A percentile compares a stretch with the other conserved stretches of the same genome.
phyloP scores from a whole-genome alignment of 345 rosid genomes.

The Boechera divaricarpa region DNA sequence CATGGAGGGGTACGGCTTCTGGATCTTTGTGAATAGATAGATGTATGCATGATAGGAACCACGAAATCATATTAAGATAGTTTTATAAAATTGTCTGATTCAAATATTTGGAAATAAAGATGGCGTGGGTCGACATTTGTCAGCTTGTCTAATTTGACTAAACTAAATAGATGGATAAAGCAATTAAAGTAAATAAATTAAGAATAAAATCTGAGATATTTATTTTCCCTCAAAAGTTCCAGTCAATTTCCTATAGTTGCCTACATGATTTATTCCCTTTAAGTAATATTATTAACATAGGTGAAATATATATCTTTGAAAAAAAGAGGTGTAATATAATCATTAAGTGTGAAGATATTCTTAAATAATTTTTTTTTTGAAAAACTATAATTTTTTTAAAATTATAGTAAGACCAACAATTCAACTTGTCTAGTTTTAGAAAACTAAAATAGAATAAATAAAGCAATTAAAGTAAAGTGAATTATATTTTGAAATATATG shows the following conservation, averaged over 20 bases:
- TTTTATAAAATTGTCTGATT: background rate
- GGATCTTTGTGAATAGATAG: background rate
- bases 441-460: background rate
- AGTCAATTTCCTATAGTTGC: background rate
- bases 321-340: background rate
- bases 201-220: background rate
- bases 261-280: background rate
- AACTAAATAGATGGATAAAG: background rate
- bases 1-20: background rate
- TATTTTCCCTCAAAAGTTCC: conserved; percentile 20
- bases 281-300: background rate
- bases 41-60: conserved; percentile 9
- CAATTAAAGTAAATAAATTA: conserved; percentile 3
- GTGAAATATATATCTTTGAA: background rate
- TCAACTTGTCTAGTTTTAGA: background rate
- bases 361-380: background rate
- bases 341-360: background rate
- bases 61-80: background rate
- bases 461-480: background rate
- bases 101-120: conserved; percentile 3
- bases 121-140: conserved; percentile 6
- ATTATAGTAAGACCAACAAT: background rate
- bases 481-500: background rate
- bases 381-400: background rate
- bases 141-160: background rate